Percentiles rank a stretch among this genome's conserved stretches.
phyloP scores from a whole-genome alignment of 2,329 filamentous ascomycete species.

The Bertia moriformis region DNA sequence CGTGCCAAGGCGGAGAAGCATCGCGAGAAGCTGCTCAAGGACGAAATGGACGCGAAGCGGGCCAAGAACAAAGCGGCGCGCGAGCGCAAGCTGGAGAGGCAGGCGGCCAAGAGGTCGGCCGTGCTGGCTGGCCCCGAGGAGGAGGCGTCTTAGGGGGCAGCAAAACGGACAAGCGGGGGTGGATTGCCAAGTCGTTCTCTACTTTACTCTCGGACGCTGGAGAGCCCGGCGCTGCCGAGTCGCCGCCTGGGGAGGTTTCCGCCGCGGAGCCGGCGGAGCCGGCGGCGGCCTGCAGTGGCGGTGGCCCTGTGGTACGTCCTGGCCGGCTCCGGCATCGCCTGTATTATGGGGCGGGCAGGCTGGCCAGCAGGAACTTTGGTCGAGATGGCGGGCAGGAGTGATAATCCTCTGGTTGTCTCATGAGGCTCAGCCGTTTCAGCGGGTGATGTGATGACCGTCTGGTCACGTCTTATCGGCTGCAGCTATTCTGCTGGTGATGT shows the following conservation, averaged over 20 bases:
- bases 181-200: neutral
- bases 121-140: slow-evolving; percentile 59
- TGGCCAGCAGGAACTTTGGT: no score
- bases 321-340: no score
- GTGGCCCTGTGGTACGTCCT: neutral
- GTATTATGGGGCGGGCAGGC: no score
- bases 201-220: neutral
- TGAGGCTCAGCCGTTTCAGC: no score
- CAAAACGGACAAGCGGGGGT: neutral
- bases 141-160: slow-evolving; percentile 19
- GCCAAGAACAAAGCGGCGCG: slow-evolving; percentile 99
- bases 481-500: neutral
- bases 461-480: no score
- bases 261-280: no score
- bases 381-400: no score
- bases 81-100: slow-evolving; percentile 93
- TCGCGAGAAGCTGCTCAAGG: slow-evolving; percentile 89
- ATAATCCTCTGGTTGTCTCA: no score
- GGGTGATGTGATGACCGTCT: no score
- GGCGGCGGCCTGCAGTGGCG: no score
- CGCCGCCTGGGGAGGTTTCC: no score
- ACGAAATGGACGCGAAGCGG: slow-evolving; percentile 99
- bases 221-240: no score
- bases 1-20: slow-evolving; percentile 99
- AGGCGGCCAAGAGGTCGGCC: slow-evolving; percentile 77